phyloP scores from a whole-genome alignment of 768 basidiomycete genomes.

The Artomyces pyxidatus region DNA sequence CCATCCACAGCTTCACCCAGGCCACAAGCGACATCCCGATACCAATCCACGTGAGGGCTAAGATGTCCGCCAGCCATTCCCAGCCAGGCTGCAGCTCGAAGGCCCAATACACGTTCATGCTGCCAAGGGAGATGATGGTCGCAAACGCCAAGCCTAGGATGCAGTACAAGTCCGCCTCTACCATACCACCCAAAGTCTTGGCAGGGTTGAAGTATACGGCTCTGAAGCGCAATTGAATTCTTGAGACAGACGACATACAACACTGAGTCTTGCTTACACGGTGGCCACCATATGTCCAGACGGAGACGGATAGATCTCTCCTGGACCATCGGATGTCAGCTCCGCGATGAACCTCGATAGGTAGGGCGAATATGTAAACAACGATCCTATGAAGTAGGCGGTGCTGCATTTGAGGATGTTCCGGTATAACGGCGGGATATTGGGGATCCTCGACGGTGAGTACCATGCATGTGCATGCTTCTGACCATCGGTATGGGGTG shows the following conservation, averaged over 20 bases:
- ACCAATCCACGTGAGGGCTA: conserved; percentile 79
- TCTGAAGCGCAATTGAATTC: conserved; percentile 25
- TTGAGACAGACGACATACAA: not conserved
- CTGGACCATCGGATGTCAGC: conserved; percentile 42
- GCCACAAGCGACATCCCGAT: conserved; percentile 73
- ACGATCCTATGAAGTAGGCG: conserved; percentile 81
- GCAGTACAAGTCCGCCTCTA: conserved; percentile 84
- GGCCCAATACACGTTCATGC: conserved; percentile 76
- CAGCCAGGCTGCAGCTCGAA: conserved; percentile 62
- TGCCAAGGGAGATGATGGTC: conserved; percentile 61
- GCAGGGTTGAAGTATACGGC: conserved; percentile 91
- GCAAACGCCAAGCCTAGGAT: conserved; percentile 62
- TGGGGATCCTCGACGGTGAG: conserved; percentile 22
- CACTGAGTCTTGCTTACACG: conserved; percentile 64
- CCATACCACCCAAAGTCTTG: conserved; percentile 87
- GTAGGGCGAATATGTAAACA: conserved; percentile 85
- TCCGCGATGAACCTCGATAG: conserved; percentile 66
- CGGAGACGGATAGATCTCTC: conserved; percentile 48
- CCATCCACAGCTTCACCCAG: conserved; percentile 91
- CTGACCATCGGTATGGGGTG: not conserved
- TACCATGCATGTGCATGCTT: conserved; percentile 3
- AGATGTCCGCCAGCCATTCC: conserved; percentile 65
- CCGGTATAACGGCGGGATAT: conserved; percentile 43
- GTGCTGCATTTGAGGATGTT: conserved; percentile 88
- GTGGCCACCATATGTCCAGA: conserved; percentile 92